These are phyloP conservation scores for Talaromyces rugulosus DNA, from an alignment of 2,329 filamentous ascomycete genomes.

Conservation along the genomic window DNA sequence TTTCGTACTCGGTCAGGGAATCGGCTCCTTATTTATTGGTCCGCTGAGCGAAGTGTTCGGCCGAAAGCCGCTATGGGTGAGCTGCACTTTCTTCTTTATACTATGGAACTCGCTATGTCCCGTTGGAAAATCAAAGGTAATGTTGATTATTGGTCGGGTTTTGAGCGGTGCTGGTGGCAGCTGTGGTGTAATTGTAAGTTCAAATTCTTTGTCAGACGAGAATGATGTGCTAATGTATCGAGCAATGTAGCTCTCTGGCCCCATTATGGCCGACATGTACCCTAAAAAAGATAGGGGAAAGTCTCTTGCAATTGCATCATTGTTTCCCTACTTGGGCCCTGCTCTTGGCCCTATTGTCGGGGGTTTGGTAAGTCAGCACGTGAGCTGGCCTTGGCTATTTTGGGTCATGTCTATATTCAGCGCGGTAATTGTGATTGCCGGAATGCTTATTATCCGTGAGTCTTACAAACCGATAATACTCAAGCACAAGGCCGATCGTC, in stretches of 20 bases:
- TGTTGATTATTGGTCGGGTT: slow-evolving; percentile 59
- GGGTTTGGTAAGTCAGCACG: slow-evolving; percentile 8
- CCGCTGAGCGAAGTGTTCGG: slow-evolving; percentile 64
- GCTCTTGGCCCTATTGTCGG: slow-evolving; percentile 9
- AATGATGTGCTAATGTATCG: background rate
- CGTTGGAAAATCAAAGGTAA: slow-evolving; percentile 50
- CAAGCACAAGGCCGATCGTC: slow-evolving; percentile 31
- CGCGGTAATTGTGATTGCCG: slow-evolving; percentile 23
- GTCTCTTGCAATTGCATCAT: slow-evolving; percentile 9
- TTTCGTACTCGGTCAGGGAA: slow-evolving; percentile 57
- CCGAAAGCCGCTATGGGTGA: slow-evolving; percentile 52
- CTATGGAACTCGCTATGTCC: slow-evolving; percentile 63
- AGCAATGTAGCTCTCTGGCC: slow-evolving; percentile 2
- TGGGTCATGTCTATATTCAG: slow-evolving; percentile 11
- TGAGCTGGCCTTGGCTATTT: slow-evolving; percentile 12
- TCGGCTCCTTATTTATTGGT: slow-evolving; percentile 56
- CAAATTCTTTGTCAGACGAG: background rate
- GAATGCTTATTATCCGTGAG: slow-evolving; percentile 39
- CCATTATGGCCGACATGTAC: slow-evolving; percentile 10
- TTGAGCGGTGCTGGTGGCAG: slow-evolving; percentile 61
- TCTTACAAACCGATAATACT: slow-evolving; percentile 44
- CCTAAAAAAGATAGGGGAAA: slow-evolving; percentile 8
- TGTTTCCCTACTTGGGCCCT: slow-evolving; percentile 11
- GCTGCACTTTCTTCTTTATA: slow-evolving; percentile 55
- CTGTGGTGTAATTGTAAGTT: slow-evolving; percentile 5